A percentile compares a stretch with the other conserved stretches of the same genome.
These are phyloP conservation scores for Ogataea methanolica DNA, from an alignment of 805 yeast genomes.

Conservation along the genomic window DNA sequence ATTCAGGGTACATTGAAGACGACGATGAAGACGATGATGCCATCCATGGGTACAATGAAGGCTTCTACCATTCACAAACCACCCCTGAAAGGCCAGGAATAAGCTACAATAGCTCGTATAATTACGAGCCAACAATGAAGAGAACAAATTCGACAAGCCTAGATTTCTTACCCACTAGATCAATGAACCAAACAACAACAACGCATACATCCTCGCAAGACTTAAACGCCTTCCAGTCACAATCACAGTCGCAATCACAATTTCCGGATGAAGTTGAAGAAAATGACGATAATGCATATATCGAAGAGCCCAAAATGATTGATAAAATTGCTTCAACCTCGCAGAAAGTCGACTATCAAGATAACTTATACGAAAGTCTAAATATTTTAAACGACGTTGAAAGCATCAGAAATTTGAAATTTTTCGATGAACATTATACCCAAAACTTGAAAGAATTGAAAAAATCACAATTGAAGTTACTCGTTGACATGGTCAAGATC, in stretches of 20 bases:
- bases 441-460: constrained; percentile 50
- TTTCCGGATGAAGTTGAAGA: constrained; percentile 1
- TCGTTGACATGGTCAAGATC: constrained; percentile 34
- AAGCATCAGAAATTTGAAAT: constrained; percentile 46
- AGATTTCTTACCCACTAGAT: constrained; percentile 15
- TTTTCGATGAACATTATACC: constrained; percentile 48
- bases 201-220: not conserved
- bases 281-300: constrained; percentile 8
- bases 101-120: not conserved
- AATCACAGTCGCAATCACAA: not conserved
- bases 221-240: not conserved
- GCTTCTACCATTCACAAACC: not conserved
- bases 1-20: constrained; percentile 2
- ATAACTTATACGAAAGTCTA: constrained; percentile 80
- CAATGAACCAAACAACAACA: not conserved
- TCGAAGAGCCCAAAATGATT: constrained; percentile 25
- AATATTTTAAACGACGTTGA: constrained; percentile 80
- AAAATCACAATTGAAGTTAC: constrained; percentile 47
- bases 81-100: not conserved
- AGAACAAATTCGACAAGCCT: constrained; percentile 10
- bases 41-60: not conserved
- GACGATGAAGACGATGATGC: constrained; percentile 5
- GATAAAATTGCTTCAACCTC: constrained; percentile 51
- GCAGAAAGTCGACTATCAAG: constrained; percentile 65
- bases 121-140: constrained; percentile 1